Base-by-base conservation (phyloP, 2,329 filamentous ascomycete species). In the Seiridium unicorne region DNA sequence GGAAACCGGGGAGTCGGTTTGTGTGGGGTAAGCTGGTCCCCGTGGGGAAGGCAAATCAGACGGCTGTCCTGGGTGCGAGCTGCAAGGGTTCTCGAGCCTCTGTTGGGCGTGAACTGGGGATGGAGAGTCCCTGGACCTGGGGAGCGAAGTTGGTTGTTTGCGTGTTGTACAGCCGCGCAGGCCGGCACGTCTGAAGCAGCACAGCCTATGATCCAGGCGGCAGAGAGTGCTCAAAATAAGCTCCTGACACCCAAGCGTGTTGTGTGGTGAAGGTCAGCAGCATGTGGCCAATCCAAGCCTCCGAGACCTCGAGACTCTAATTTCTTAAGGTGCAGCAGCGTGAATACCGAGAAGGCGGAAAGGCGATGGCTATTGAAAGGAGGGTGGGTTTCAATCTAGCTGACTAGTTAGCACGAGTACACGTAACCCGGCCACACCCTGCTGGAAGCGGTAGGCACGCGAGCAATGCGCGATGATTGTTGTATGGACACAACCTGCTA, bases 21-120 rank as follows among this genome's bases (percentile, higher is more conserved):
- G 55, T 55, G 53, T 55, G 53, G 53, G 53, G 53, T 55, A 55
- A n/a, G 26, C n/a, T 7, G 8, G 46, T 36, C 49, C 49, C 49
- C 48, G 31, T 31, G 48, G 13, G 10, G 34, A 11, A 51, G 11
- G 26, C 49, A 38, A 35, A 35, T 38, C 49, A 51, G 49, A 38
- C 49, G 32, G 49, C 34, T 32, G 47, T 49, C 47, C 35, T 51
- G 49, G 5, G 32, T 36, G 10, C 13, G 32, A 34, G 8, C 18
- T 35, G 10, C 32, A 18, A 35, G 49, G 49, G 32, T 9, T 9
- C 10, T 32, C 32, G 49, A 13, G 49, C 38, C 49, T 38, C 38
- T 51, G 38, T 51, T 51, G 32, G 49, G 47, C 26, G 35, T 18
- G 32, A 35, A 35, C 32, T n/a, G 18, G 34, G 49, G 49, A 36